Base-by-base conservation (phyloP, 768 basidiomycete species). In the Obba rivulosa region DNA sequence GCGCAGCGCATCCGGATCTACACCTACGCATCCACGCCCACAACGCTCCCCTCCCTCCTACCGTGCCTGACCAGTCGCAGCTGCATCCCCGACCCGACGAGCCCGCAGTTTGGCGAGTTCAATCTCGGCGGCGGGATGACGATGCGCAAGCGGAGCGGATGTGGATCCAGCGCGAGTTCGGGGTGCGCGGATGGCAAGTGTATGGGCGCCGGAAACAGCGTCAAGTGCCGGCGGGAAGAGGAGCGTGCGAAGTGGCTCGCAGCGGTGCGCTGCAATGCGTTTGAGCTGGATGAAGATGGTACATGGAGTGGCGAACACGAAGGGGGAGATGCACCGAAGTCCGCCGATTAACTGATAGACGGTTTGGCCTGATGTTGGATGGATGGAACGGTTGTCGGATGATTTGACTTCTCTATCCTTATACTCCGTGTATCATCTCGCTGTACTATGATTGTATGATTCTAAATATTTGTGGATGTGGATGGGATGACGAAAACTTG, bases 1-100 rank as follows among this genome's bases (percentile, higher is more conserved):
- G 62, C 66, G 2, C 84, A 86, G 55, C 74, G 75, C 18, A 66
- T 75, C 53, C 74, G 74, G 8, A 72, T 86, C 25, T 74, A 70
- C 52, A 61, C 57, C 24, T 84, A 75, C 49, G 81, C 81, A 8
- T 69, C 76, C 1, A 67, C 70, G 24, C 44, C 61, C 0, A 46
- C 62, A 3, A 82, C 81, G 0, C 69, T 83, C 8, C 77, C 75
- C 13, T 61, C 55, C 5, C 53, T 61, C 4, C 55, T 62, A 10
- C 56, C 55, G n/a, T 59, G 51, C 34, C 59, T 63, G 46, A 38
- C 49, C 42, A 41, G 25, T 42, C 34, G 42, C 24, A 48, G 17
- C 35, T 68, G 64, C 50, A 53, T 67, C 3, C 63, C 60, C 5
- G 71, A 76, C 59, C 54, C 71, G 41, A 66, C 66, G 37, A 63